Evolutionary conservation across 2,329 filamentous ascomycete species (phyloP), one percentile per base, ranked within the genome.

Genomic region (Epicoccum nigrum): DNA sequence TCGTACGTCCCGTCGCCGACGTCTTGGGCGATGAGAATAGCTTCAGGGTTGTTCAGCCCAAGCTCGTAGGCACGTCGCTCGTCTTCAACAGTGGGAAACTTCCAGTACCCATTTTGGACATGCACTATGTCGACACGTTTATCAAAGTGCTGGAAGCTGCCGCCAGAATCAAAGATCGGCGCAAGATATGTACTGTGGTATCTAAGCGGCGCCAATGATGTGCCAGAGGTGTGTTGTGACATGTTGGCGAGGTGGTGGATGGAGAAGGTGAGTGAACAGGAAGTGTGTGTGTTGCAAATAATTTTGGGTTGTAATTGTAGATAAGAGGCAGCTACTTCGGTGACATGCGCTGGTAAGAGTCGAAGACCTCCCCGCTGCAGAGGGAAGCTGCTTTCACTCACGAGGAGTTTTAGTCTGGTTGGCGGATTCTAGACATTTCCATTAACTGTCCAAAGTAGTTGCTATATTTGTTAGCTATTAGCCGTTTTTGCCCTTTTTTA

Each of bases 1-100:
- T 58, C 30, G 15, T 45, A 58, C 1, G 25, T 12, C 8, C 50
- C 56, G 1, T 58, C 44, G 19, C 46, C 37, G 7, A 19, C 25
- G 13, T 62, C 60, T 11, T 55, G 47, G 5, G 51, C 51, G 4
- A 49, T n/a, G 12, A 66, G 28, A 6, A 64, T n/a, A 0, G 45
- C 44, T 21, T 66, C 63, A 0, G 62, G 63, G 2, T 21, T 56
- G 4, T n/a, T 17, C 3, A 60, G 37, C 15, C 62, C 60, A 9
- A n/a, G 33, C 3, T 25, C 15, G 23, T 47, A 41, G 7, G 63
- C 59, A 34, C 54, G 54, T 8, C 31, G 49, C 9, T 64, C 59
- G 19, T 65, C 63, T 0, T 52, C 20, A n/a, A 31, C 16, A 9
- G 42, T 42, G 7, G 23, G 16, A 23, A 65, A 64, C 13, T n/a